Conservation (phyloP, 2,329 filamentous ascomycete species). For the Calonectria henricotiae region DNA sequence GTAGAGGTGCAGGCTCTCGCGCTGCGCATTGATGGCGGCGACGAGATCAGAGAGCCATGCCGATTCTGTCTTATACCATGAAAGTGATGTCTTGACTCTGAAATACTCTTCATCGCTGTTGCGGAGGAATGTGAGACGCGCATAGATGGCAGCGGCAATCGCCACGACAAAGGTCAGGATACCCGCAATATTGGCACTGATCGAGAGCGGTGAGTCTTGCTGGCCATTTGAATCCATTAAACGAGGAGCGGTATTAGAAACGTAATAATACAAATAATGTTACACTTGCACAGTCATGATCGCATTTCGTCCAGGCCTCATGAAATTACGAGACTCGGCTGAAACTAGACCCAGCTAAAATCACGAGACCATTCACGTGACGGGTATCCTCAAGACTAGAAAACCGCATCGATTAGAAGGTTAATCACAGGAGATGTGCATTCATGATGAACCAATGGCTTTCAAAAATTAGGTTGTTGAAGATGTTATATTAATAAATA, state of each 20-base stretch:
- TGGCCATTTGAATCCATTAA: constrained; percentile 51
- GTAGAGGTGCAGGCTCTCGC: constrained; percentile 46
- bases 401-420: no score
- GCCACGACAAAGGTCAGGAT: constrained; percentile 67
- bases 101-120: constrained; percentile 67
- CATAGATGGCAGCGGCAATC: constrained; percentile 63
- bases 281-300: background rate
- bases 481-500: no score
- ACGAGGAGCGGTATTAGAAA: background rate
- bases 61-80: constrained; percentile 68
- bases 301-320: background rate
- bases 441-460: background rate
- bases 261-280: background rate
- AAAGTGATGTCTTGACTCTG: constrained; percentile 64
- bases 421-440: background rate
- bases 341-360: background rate
- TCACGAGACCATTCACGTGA: background rate
- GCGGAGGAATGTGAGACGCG: constrained; percentile 63
- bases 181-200: constrained; percentile 62
- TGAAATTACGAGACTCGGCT: background rate
- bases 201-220: constrained; percentile 64
- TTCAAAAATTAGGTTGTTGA: no score
- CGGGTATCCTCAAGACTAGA: background rate
- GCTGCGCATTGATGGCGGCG: constrained; percentile 51
- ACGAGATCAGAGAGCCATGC: constrained; percentile 64